Evolutionary conservation across 202 grass and related monocot genomes (phyloP).

Genomic region (Saccharum hybrid): DNA sequence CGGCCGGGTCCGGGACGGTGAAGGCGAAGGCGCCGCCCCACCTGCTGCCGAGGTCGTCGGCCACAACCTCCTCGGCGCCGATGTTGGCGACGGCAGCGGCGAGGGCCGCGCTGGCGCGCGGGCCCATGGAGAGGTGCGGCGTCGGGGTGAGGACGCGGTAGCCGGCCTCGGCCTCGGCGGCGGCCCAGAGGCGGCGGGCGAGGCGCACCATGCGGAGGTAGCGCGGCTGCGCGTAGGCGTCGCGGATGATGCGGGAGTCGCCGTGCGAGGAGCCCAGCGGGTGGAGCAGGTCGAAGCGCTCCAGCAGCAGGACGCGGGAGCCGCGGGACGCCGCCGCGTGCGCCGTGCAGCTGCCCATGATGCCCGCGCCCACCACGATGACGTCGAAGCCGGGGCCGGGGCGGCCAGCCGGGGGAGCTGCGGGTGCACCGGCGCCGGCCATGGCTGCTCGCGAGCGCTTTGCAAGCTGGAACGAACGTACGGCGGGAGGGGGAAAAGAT

Average conservation of each 20-base stretch:
- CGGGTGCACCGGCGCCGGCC: not conserved
- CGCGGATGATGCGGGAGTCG: not conserved
- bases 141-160: not conserved
- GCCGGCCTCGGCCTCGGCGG: not conserved
- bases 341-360: not conserved
- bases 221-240: not conserved
- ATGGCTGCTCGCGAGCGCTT: not conserved
- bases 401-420: not conserved
- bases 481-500: not conserved
- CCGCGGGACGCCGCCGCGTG: not conserved
- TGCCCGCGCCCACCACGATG: not conserved
- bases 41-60: not conserved
- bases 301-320: not conserved
- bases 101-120: not conserved
- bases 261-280: not conserved
- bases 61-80: not conserved
- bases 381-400: not conserved
- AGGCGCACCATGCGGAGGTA: constrained; percentile 1
- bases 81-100: not conserved
- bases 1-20: not conserved
- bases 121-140: constrained; percentile 7
- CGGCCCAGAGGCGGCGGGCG: not conserved
- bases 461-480: not conserved
- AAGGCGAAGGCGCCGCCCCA: constrained; percentile 50
- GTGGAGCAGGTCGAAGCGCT: constrained; percentile 8